Evolutionary conservation across 2,329 filamentous ascomycete genomes (phyloP).

Genomic region (Coniochaeta prunicola): DNA sequence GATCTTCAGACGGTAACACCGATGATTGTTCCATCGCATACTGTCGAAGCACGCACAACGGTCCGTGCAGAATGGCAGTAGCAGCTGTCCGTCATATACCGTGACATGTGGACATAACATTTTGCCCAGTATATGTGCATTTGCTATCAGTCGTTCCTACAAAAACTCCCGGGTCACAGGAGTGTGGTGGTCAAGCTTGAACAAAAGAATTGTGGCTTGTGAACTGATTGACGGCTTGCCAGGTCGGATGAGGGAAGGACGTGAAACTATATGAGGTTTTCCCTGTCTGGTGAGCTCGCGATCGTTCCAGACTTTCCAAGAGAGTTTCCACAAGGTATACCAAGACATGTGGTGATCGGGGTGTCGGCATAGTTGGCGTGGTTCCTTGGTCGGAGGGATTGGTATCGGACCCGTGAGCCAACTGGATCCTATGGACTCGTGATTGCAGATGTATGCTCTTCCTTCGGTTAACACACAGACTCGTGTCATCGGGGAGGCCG

Average conservation of each 20-base stretch:
- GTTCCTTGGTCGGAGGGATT: too few relatives aligned
- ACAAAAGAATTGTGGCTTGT: background rate
- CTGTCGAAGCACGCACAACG: background rate
- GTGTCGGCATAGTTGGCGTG: background rate
- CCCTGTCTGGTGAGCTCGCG: too few relatives aligned
- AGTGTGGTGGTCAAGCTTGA: background rate
- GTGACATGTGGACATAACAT: background rate
- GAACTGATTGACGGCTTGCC: too few relatives aligned
- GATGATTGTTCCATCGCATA: background rate
- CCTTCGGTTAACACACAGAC: background rate
- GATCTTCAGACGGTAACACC: background rate
- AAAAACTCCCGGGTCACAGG: background rate
- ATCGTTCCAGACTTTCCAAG: too few relatives aligned
- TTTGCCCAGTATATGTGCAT: background rate
- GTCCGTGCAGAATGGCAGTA: background rate
- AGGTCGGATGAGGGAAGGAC: too few relatives aligned
- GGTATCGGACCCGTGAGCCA: too few relatives aligned
- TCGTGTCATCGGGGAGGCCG: background rate
- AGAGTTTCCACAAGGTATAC: background rate
- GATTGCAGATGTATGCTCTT: background rate
- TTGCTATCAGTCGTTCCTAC: background rate
- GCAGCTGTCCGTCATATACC: background rate
- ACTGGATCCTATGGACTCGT: background rate
- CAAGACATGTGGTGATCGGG: background rate
- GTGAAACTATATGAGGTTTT: too few relatives aligned